Evolutionary conservation across 2,329 filamentous ascomycete genomes (phyloP).

Genomic region (Aspergillus texensis): DNA sequence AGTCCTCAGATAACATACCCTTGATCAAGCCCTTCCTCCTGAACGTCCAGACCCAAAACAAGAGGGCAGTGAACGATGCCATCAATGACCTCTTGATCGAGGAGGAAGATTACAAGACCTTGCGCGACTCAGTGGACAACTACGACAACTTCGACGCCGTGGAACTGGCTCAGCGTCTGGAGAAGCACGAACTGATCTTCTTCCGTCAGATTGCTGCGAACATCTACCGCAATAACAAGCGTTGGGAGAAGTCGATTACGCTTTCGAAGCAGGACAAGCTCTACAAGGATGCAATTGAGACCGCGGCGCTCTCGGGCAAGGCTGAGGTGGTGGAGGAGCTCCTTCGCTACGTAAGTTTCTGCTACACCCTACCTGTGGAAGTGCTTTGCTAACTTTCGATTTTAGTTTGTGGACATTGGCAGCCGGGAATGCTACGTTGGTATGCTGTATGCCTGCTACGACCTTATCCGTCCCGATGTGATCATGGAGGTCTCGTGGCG

Average conservation of each 20-base stretch:
- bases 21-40: conserved; percentile 98
- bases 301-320: conserved; percentile 88
- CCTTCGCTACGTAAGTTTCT: conserved; percentile 84
- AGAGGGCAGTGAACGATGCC: conserved; percentile 95
- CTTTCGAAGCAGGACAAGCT: conserved; percentile 99
- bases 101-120: conserved; percentile 98
- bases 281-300: conserved; percentile 99
- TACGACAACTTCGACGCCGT: conserved; percentile 99
- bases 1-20: conserved; percentile 96
- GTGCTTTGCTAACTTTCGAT: conserved; percentile 20
- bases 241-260: conserved; percentile 98
- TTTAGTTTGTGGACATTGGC: conserved; percentile 95
- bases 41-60: conserved; percentile 95
- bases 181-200: conserved; percentile 98
- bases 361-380: neutral
- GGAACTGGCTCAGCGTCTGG: conserved; percentile 85
- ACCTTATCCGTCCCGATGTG: conserved; percentile 88
- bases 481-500: conserved; percentile 98
- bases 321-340: conserved; percentile 91
- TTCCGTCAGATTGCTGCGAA: conserved; percentile 98
- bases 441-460: conserved; percentile 98
- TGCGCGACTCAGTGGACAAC: conserved; percentile 96
- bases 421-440: conserved; percentile 99
- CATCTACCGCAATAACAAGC: conserved; percentile 99
- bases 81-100: conserved; percentile 98